These are phyloP conservation scores for Rhodamnia argentea DNA, from an alignment of 345 rosid genomes.

Conservation along the genomic window DNA sequence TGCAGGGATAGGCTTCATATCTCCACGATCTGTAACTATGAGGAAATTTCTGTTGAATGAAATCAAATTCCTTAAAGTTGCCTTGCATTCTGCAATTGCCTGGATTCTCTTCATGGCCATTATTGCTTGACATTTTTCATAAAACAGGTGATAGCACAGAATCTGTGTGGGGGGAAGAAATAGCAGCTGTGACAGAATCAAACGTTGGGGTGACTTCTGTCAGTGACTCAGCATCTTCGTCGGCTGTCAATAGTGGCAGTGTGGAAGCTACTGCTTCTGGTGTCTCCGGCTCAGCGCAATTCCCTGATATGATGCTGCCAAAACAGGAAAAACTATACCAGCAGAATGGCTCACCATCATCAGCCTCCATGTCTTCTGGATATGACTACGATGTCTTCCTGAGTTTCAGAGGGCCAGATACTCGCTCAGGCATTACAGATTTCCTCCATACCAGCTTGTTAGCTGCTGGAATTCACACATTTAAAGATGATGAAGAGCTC, in stretches of 20 bases:
- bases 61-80: neutral
- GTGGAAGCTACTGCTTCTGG: neutral
- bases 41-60: neutral
- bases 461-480: neutral
- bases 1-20: neutral
- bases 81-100: neutral
- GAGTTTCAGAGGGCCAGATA: neutral
- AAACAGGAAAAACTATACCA: neutral
- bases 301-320: neutral
- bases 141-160: neutral
- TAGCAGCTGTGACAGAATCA: neutral
- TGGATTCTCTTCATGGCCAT: neutral
- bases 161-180: neutral
- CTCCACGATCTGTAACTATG: neutral
- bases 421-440: neutral
- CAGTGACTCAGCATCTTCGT: neutral
- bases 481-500: neutral
- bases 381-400: neutral
- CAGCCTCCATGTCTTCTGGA: neutral
- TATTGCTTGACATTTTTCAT: neutral
- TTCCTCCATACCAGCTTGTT: neutral
- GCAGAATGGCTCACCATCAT: neutral
- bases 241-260: neutral
- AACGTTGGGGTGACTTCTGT: neutral
- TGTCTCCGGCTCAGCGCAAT: neutral